Evolutionary conservation across 495 filamentous ascomycete species (phyloP), one percentile per base, ranked within the genome.

Genomic region (Talaromyces trachyspermus): DNA sequence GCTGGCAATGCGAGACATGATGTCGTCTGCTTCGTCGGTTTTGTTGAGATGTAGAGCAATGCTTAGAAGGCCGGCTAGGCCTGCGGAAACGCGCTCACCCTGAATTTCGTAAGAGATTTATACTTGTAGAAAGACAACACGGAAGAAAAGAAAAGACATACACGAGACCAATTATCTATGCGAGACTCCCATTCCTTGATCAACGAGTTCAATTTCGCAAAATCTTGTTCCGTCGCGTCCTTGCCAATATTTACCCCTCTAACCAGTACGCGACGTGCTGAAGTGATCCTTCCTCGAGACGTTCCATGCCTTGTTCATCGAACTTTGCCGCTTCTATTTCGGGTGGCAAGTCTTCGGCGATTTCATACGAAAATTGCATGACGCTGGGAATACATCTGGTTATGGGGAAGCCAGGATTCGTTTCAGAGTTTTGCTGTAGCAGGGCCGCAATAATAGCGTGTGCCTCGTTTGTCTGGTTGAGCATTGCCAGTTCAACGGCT

Each of bases 1-100:
- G 26, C n/a, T 12, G 11, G 42, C 27, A 45, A 45, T 45, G 42
- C 25, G 27, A 45, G 42, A 4, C 27, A 45, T 45, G 42, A 45
- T 33, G 1, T 45, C 24, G 42, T 45, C 42, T 26, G 26, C 42
- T 45, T 32, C 15, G 8, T 24, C 26, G 42, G 24, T 45, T 32
- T 45, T 45, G 14, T 45, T 18, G 6, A 45, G 25, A 19, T 30
- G n/a, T 11, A 45, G 24, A 29, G 14, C 22, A 17, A 45, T 29
- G 27, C 27, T 45, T 11, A 45, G 26, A 29, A 45, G 42, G 0
- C 14, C 42, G 9, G 42, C 17, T 19, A 45, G 42, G 27, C 24
- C 26, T 26, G 9, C 8, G 12, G 42, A 45, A n/a, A 45, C n/a
- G 15, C 25, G 15, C 7, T 32, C 18, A 10, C 25, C 42, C 42